Base-by-base conservation (phyloP, 2,329 filamentous ascomycete species). In the Phoma sp. region DNA sequence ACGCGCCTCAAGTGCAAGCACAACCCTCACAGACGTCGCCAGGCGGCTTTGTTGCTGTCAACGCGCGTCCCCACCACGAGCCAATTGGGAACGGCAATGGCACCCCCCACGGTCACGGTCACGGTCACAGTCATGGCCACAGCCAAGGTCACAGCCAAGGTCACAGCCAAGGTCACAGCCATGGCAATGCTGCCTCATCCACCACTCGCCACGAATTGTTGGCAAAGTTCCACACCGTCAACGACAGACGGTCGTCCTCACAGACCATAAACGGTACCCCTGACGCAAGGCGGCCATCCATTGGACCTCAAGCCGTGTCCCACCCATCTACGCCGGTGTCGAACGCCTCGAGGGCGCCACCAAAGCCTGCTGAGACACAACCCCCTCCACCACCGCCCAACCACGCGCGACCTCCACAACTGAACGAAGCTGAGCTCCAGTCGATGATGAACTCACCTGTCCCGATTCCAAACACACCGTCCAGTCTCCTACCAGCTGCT, bases 161-260 rank as follows among this genome's bases (percentile, higher is more conserved):
- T 8, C 50, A 62, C 27, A 39, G 57, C 10, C 51, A 63, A 17
- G 37, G 55, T 8, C 52, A 62, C 12, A 21, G 51, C 43, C 35
- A 43, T 21, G 63, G 68, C 10, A 84, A 82, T 60, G 82, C 81
- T 41, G 80, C 83, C 12, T 85, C 84, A 3, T 80, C 82, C 0
- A 79, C 80, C 4, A 84, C 84, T 3, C 81, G 84, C 21, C 79
- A 80, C n/a, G 85, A 88, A 51, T 73, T 88, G 45, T 78, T 88
- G 69, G 83, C 82, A 62, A 86, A 86, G 60, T 88, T 88, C 60
- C 83, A 85, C 62, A 85, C 84, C 0, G 78, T 84, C 9, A 82
- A 80, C 44, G 84, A 87, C 49, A 82, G 81, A 4, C 70, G 72
- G 36, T 51, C 68, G 4, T 65, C 66, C 57, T 64, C 71, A 3